Base-by-base conservation (phyloP, 106 monocot species). In the Iris macrosiphon region DNA sequence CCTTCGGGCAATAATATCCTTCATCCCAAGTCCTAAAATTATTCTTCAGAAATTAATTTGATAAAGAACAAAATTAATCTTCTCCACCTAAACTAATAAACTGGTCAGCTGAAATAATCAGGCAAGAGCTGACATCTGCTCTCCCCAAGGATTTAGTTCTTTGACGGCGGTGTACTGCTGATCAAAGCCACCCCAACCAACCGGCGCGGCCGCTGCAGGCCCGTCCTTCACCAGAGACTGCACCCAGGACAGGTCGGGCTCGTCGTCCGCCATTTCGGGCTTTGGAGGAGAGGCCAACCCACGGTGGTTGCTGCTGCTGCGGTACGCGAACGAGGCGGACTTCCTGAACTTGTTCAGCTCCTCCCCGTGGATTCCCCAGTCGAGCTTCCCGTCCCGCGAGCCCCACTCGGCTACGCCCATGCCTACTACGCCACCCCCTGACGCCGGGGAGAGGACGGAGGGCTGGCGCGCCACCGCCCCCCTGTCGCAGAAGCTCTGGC, bases 321-420 rank as follows among this genome's bases (percentile, higher is more conserved):
- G 65, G 64, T 54, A 52, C 16, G 40, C 70, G 16, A 84, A 79
- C 33, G 83, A 71, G 1, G 57, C 67, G 0, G 83, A 78, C 54
- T 75, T 78, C 17, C 75, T 74, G 17, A 84, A 62, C 58, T 78
- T 78, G 71, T 66, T 77, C 28, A 84, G 59, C 47, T 84, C 83
- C 25, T 84, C 83, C 1, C 74, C 83, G 55, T 84, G 74, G 8
- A 84, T 45, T 0, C 83, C 83, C 83, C 83, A 84, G 19, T 84
- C 78, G 1, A 84, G 35, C 42, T 67, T 74, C 13, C 83, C 78
- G 19, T 45, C 62, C 3, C 75, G 74, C 2, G 70, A 75, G 12
- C 59, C 74, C 78, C 82, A 82, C 25, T 51, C 59, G 20, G 64
- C 69, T 15, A 66, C 13, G n/a, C 25, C 45, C 30, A 44, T 12